phyloP scores from a whole-genome alignment of 495 filamentous ascomycete species.

The Glarea lozoyensis region DNA sequence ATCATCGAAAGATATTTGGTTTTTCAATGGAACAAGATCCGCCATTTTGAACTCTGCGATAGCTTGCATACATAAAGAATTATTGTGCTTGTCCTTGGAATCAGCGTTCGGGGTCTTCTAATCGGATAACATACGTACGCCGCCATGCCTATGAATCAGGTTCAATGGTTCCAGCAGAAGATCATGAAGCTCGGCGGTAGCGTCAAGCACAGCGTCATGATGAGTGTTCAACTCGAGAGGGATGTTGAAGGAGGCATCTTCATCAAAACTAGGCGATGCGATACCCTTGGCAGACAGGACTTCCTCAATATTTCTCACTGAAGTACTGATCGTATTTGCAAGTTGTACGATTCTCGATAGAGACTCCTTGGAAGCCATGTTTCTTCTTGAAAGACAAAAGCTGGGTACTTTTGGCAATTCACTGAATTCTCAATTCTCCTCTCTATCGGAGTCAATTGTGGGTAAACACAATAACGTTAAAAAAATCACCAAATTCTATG shows the following conservation, averaged over 20 bases:
- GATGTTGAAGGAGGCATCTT: background rate
- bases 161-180: background rate
- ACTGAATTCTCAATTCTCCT: background rate
- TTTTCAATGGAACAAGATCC: conserved; percentile 11
- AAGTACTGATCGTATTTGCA: background rate
- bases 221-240: background rate
- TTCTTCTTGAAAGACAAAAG: background rate
- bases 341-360: background rate
- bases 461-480: too few species aligned
- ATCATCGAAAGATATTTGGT: conserved; percentile 9
- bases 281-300: background rate
- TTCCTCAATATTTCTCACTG: background rate
- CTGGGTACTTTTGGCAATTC: background rate
- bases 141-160: background rate
- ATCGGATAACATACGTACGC: too few species aligned
- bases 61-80: background rate
- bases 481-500: too few species aligned
- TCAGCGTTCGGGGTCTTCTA: too few species aligned
- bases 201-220: conserved; percentile 2
- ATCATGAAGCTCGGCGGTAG: background rate
- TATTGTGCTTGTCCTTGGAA: background rate
- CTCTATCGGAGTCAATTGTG: too few species aligned
- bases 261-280: background rate
- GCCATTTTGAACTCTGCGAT: background rate
- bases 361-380: background rate